Evolutionary conservation across 1,284 basidiomycete genomes (phyloP), one percentile per base, ranked within the genome.

Genomic region (Neonothopanus nambi): DNA sequence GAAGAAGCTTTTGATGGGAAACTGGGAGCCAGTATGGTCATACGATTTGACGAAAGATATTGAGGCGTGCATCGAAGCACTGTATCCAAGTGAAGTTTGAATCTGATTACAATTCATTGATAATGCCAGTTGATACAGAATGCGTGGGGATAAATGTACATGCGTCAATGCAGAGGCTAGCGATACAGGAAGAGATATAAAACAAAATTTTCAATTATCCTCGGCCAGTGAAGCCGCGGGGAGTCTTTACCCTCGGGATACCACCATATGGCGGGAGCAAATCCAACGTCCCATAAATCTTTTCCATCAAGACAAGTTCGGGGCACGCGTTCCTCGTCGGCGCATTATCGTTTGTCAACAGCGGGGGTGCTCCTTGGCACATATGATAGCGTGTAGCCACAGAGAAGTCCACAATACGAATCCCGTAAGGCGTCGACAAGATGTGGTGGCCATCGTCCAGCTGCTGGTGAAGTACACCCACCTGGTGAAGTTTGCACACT

Each of bases 1-100:
- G 42, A 60, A 60, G 26, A 55, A 66, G 2, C 69, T 73, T 42
- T 38, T 81, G 23, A 45, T 56, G 7, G 70, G 65, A n/a, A 67
- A 72, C 26, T 83, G 75, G 75, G 69, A 71, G 24, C 68, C 70
- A 9, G 69, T 83, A 13, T 82, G 78, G 79, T 64, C 72, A 44
- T 72, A 80, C 61, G 75, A 80, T 55, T 57, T 78, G 13, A 62
- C 70, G 13, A 63, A 61, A 36, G 74, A 80, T 42, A 47, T 76
- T 1, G 51, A 60, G 13, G 24, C 44, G 0, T 71, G 70, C 1
- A 39, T 72, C 18, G 33, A 57, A 9, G 43, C 51, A 41, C 59
- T 74, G 28, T 51, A 59, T 43, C 30, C 30, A 33, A 13, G 30
- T 33, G 30, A 33, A 33, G n/a, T n/a, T n/a, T n/a, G n/a, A n/a